These are phyloP conservation scores for Gastroboletus turbinatus DNA, from an alignment of 1,284 basidiomycete genomes.

Conservation along the genomic window DNA sequence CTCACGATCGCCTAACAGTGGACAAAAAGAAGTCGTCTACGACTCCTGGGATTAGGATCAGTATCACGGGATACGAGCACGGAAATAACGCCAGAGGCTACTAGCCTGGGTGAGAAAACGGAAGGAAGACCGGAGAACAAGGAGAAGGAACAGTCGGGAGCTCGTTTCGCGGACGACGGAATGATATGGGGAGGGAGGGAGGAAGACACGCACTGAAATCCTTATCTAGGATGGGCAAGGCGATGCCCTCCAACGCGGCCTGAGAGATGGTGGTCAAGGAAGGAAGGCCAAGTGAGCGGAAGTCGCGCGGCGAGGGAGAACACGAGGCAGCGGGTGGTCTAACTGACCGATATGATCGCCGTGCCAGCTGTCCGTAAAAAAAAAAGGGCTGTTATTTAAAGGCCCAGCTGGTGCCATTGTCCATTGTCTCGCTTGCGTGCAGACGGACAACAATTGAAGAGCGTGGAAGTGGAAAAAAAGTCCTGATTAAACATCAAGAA, in stretches of 20 bases:
- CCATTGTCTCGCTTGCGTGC: slow-evolving; percentile 1
- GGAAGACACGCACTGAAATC: slow-evolving; percentile 12
- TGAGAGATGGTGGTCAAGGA: slow-evolving; percentile 4
- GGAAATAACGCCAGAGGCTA: slow-evolving; percentile 7
- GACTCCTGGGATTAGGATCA: slow-evolving; percentile 15
- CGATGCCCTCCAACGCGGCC: slow-evolving; percentile 9
- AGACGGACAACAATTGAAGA: slow-evolving; percentile 1
- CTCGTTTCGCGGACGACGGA: background rate
- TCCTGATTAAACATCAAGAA: slow-evolving; percentile 16
- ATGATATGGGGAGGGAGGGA: background rate
- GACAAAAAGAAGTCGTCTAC: slow-evolving; percentile 10
- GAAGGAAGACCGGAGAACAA: background rate
- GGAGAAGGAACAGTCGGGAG: background rate
- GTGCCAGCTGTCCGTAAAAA: background rate
- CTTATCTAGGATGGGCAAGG: slow-evolving; percentile 21
- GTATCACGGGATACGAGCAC: slow-evolving; percentile 5
- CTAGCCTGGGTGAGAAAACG: background rate
- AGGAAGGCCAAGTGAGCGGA: slow-evolving; percentile 1
- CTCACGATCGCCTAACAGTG: slow-evolving; percentile 5
- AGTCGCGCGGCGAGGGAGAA: slow-evolving; percentile 16
- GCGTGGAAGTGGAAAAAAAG: background rate
- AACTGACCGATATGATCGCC: slow-evolving; percentile 3
- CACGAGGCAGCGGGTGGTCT: slow-evolving; percentile 28
- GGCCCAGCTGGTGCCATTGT: background rate
- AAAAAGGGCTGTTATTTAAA: background rate